These are phyloP conservation scores for Alternaria metachromatica DNA, from an alignment of 2,329 filamentous ascomycete species.

Conservation along the genomic window DNA sequence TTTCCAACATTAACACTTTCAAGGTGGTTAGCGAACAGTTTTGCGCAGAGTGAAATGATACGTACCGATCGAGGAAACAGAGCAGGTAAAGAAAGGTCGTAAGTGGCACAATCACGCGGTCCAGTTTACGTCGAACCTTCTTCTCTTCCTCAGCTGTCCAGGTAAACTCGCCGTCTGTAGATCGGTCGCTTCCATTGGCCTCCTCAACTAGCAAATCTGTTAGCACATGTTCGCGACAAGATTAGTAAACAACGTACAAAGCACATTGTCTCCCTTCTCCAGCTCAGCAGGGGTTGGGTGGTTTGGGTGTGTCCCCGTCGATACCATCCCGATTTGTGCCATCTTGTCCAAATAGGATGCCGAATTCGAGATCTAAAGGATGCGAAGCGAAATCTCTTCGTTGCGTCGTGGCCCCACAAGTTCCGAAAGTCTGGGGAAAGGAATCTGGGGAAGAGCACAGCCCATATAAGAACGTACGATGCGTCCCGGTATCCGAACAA, in stretches of 20 bases:
- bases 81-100: constrained; percentile 62
- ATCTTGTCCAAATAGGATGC: constrained; percentile 6
- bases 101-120: constrained; percentile 60
- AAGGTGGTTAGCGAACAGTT: constrained; percentile 11
- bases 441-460: constrained; percentile 38
- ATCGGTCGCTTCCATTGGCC: constrained; percentile 36
- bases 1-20: constrained; percentile 58
- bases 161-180: constrained; percentile 43
- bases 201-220: constrained; percentile 27
- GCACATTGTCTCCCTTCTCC: constrained; percentile 27
- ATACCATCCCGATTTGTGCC: constrained; percentile 9
- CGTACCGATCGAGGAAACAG: constrained; percentile 56
- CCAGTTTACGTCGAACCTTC: constrained; percentile 59
- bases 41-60: background rate
- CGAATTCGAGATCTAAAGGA: constrained; percentile 2
- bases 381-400: constrained; percentile 8
- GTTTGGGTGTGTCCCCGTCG: constrained; percentile 5
- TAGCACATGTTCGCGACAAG: constrained; percentile 3
- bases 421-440: constrained; percentile 29
- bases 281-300: constrained; percentile 14
- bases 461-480: constrained; percentile 37
- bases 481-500: constrained; percentile 17
- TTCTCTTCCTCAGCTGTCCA: constrained; percentile 62
- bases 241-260: constrained; percentile 24
- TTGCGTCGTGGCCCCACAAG: constrained; percentile 24